Evolutionary conservation across 2,329 filamentous ascomycete species (phyloP), one percentile per base, ranked within the genome.

Genomic region (Phaeosphaeriaceae sp.): DNA sequence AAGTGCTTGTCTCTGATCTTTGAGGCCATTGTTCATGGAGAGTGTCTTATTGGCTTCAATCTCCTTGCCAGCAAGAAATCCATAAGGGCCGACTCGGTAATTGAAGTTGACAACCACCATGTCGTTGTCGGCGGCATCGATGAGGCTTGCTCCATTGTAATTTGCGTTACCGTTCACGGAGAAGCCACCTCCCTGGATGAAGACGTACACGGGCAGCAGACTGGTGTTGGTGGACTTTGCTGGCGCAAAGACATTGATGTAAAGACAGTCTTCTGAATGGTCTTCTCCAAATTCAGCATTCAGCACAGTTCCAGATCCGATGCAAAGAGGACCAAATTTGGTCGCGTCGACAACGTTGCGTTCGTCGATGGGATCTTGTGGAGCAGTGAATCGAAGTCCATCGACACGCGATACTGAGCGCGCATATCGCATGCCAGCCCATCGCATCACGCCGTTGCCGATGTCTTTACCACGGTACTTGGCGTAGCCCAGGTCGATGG

Each of bases 371-470:
- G 91, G 90, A 71, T 91, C 88, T 66, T 84, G 79, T 0, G 91
- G 90, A 13, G 87, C 86, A 53, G 83, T 80, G 70, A 93, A 94
- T 20, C 91, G 72, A 46, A 74, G 53, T 31, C 75, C 73, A 20
- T 76, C 69, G 21, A 72, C 51, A 11, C 73, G 65, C 9, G 74
- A 73, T 1, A 69, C 62, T 24, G 60, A 70, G 20, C 74, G 66
- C 42, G 91, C 91, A 78, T 87, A 95, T 45, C 90, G 86, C 62
- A 95, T 86, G 1, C 90, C 91, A 7, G 91, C 82, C 89, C 90
- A 94, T 73, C 89, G 83, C 2, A 85, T 87, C 48, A 92, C 79
- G 1, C 88, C 89, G 65, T 85, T 85, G 0, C 76, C 65, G 1
- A 84, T 78, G 1, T 80, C 70, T 3, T 79, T 76, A 9, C 91